These are phyloP conservation scores for Coelastrella sp. DNA, from an alignment of 139 green algal genomes.

Conservation along the genomic window DNA sequence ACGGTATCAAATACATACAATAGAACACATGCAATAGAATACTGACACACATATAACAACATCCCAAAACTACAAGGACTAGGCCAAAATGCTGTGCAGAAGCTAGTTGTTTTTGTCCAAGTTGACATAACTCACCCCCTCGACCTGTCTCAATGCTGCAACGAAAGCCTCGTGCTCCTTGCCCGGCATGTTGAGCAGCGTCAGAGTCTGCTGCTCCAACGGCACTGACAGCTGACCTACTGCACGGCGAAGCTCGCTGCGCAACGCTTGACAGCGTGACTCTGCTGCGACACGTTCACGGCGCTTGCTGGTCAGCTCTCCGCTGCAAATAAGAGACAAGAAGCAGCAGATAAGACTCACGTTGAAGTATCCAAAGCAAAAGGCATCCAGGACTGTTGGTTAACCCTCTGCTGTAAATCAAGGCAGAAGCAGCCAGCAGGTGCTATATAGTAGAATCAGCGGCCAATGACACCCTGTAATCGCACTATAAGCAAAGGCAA, in stretches of 20 bases:
- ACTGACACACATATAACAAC: background rate
- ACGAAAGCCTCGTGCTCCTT: slow-evolving; percentile 30
- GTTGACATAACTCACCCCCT: background rate
- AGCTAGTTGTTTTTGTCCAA: background rate
- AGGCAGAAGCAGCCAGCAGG: too few species aligned
- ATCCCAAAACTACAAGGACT: background rate
- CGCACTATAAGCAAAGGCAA: too few species aligned
- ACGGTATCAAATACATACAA: too few species aligned
- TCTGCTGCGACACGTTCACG: slow-evolving; percentile 17
- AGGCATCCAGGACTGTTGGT: background rate
- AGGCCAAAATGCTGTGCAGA: background rate
- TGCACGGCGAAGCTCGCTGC: slow-evolving; percentile 5
- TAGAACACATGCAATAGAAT: too few species aligned
- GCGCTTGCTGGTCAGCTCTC: background rate
- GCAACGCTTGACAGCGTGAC: background rate
- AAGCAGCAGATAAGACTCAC: background rate
- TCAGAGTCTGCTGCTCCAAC: slow-evolving; percentile 49
- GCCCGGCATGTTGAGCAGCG: background rate
- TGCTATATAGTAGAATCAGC: too few species aligned
- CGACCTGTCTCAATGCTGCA: slow-evolving; percentile 38
- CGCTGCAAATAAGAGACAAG: background rate
- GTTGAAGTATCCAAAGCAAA: background rate
- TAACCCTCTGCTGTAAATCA: too few species aligned
- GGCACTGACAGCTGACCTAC: background rate
- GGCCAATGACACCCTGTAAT: too few species aligned